These are phyloP conservation scores for Globisporangium middletonii DNA, from an alignment of 352 stramenopile genomes.

Conservation along the genomic window DNA sequence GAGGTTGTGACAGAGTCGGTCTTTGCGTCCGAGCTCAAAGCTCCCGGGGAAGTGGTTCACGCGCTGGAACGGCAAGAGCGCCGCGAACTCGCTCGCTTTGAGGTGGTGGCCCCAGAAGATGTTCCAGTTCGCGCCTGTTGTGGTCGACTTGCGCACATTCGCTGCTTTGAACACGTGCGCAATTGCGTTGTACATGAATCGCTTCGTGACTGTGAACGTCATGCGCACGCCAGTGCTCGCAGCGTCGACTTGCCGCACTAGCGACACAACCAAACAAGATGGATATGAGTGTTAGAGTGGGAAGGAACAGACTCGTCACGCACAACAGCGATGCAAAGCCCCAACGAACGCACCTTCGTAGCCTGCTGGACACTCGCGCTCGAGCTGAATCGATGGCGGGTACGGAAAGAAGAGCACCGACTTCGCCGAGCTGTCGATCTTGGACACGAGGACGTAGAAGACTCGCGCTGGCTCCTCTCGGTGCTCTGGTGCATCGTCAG, in stretches of 20 bases:
- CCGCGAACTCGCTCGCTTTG: slow-evolving; percentile 31
- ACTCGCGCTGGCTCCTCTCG: slow-evolving; percentile 11
- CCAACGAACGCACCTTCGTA: slow-evolving; percentile 38
- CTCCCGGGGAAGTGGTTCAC: slow-evolving; percentile 79
- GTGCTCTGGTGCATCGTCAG: slow-evolving; percentile 5
- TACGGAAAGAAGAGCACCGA: slow-evolving; percentile 66
- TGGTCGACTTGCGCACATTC: slow-evolving; percentile 12
- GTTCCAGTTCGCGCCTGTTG: slow-evolving; percentile 38
- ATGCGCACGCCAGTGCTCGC: slow-evolving; percentile 25
- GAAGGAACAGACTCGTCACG: neutral
- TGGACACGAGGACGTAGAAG: slow-evolving; percentile 57
- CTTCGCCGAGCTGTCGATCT: slow-evolving; percentile 20
- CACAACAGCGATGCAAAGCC: neutral
- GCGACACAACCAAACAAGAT: neutral
- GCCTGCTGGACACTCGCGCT: slow-evolving; percentile 39
- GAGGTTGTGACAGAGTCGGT: slow-evolving; percentile 51
- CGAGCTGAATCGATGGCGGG: slow-evolving; percentile 27
- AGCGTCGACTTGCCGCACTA: slow-evolving; percentile 27
- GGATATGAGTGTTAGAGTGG: neutral
- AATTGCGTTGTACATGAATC: slow-evolving; percentile 79
- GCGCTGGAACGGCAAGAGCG: slow-evolving; percentile 43
- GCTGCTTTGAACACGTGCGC: slow-evolving; percentile 42
- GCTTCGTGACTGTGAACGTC: slow-evolving; percentile 52
- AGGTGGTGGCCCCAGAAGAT: slow-evolving; percentile 73
- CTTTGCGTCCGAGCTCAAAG: slow-evolving; percentile 75